phyloP scores from a whole-genome alignment of 768 basidiomycete genomes.

The Rhizopogon rudus region DNA sequence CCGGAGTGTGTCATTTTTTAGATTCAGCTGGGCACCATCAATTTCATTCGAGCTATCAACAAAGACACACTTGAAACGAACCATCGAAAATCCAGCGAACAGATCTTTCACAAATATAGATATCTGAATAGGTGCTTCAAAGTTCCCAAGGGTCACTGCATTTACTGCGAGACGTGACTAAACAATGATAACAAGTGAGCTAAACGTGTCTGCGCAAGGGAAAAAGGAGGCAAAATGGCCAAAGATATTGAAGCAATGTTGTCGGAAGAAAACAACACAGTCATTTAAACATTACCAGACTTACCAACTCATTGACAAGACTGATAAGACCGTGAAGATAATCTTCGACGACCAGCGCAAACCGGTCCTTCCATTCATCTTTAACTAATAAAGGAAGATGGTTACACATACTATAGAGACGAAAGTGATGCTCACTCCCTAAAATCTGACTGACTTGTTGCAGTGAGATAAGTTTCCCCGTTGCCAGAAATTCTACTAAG shows the following conservation, averaged over 20 bases:
- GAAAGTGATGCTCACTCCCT: constrained; percentile 52
- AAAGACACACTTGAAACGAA: constrained; percentile 20
- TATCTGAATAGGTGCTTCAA: constrained; percentile 73
- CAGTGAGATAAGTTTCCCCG: constrained; percentile 54
- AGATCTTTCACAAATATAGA: constrained; percentile 77
- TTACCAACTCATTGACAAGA: constrained; percentile 75
- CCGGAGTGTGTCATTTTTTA: constrained; percentile 75
- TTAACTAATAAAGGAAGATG: constrained; percentile 43
- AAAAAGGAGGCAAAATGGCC: not conserved
- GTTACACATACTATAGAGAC: not conserved
- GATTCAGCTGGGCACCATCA: constrained; percentile 52
- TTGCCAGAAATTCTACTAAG: constrained; percentile 59
- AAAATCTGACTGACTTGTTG: constrained; percentile 46
- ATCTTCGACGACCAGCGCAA: constrained; percentile 66
- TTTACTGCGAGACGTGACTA: constrained; percentile 80
- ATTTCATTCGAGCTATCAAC: not conserved
- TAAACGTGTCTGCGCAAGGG: not conserved
- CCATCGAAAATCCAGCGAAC: constrained; percentile 84
- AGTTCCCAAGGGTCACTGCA: constrained; percentile 77
- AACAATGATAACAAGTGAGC: constrained; percentile 4
- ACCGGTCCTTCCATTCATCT: constrained; percentile 63
- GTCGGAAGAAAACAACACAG: too few species aligned
- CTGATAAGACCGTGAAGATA: constrained; percentile 79
- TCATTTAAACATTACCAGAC: constrained; percentile 11
- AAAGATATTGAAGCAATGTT: too few species aligned